These are phyloP conservation scores for Gossypium gossypioides DNA, from an alignment of 441 rosid species.

Conservation along the genomic window DNA sequence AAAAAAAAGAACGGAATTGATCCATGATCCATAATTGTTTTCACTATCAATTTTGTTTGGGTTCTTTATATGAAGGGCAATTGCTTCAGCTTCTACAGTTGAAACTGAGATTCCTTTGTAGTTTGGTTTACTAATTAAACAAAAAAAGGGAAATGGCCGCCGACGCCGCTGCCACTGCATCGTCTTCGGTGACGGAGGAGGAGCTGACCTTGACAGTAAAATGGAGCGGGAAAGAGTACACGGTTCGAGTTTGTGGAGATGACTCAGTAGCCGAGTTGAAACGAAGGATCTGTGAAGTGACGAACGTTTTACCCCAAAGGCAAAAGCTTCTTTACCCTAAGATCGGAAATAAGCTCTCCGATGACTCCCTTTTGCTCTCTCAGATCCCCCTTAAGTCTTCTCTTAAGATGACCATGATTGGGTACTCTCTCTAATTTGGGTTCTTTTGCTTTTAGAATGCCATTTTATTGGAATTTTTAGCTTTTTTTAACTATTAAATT, in stretches of 20 bases:
- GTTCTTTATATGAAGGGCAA: background rate
- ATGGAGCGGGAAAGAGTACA: constrained; percentile 90
- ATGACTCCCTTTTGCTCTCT: constrained; percentile 62
- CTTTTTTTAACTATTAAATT: background rate
- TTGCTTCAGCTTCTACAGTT: background rate
- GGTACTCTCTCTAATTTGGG: constrained; percentile 29
- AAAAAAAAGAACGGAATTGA: background rate
- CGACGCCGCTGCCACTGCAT: constrained; percentile 16
- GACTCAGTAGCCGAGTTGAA: constrained; percentile 85
- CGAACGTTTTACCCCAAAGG: constrained; percentile 74
- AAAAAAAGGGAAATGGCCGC: constrained; percentile 8
- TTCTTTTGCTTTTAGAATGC: background rate
- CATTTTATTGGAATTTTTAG: background rate
- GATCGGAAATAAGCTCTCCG: constrained; percentile 72
- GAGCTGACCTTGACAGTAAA: constrained; percentile 68
- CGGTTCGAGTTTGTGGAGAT: constrained; percentile 71
- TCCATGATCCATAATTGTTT: background rate
- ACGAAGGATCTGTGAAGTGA: constrained; percentile 76
- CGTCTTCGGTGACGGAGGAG: constrained; percentile 47
- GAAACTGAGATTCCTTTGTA: background rate
- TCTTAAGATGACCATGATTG: constrained; percentile 40
- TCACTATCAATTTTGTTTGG: background rate
- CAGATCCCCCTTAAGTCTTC: constrained; percentile 76
- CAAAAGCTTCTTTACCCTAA: constrained; percentile 95
- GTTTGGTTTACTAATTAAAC: background rate